Evolutionary conservation across 495 filamentous ascomycete species (phyloP).

Genomic region (Penicillium antarcticum): DNA sequence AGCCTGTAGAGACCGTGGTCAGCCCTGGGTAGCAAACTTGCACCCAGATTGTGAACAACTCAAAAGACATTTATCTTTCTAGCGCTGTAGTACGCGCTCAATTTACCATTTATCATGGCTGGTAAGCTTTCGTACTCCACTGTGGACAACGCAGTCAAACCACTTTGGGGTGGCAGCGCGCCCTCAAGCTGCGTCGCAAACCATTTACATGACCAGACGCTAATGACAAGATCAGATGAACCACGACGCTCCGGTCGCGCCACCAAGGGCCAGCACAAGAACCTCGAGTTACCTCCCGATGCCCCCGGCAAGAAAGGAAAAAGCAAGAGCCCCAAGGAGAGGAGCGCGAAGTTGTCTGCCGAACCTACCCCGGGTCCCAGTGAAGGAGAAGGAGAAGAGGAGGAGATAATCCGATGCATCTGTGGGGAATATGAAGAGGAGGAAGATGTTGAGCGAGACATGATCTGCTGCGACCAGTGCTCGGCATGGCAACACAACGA

Average conservation of each 20-base stretch:
- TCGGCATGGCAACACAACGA: conserved; percentile 95
- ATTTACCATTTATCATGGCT: conserved; percentile 35
- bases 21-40: conserved; percentile 29
- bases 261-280: conserved; percentile 95
- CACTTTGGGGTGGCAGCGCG: conserved; percentile 1
- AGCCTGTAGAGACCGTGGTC: conserved; percentile 40
- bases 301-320: conserved; percentile 57
- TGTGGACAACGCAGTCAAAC: conserved; percentile 4
- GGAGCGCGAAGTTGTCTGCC: conserved; percentile 43
- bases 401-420: conserved; percentile 84
- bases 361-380: conserved; percentile 52
- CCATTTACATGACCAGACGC: conserved; percentile 15
- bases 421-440: conserved; percentile 87
- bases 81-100: conserved; percentile 39
- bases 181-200: background rate
- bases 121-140: conserved; percentile 45
- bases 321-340: conserved; percentile 56
- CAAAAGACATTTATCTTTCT: conserved; percentile 15
- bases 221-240: conserved; percentile 60
- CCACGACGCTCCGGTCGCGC: conserved; percentile 89
- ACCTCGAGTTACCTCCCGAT: conserved; percentile 62
- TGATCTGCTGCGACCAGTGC: conserved; percentile 90
- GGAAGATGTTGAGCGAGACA: conserved; percentile 73
- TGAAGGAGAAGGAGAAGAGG: conserved; percentile 64
- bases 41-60: conserved; percentile 18